Conservation (phyloP, 176 grass and related monocot species). For the Aegilops sharonensis region DNA sequence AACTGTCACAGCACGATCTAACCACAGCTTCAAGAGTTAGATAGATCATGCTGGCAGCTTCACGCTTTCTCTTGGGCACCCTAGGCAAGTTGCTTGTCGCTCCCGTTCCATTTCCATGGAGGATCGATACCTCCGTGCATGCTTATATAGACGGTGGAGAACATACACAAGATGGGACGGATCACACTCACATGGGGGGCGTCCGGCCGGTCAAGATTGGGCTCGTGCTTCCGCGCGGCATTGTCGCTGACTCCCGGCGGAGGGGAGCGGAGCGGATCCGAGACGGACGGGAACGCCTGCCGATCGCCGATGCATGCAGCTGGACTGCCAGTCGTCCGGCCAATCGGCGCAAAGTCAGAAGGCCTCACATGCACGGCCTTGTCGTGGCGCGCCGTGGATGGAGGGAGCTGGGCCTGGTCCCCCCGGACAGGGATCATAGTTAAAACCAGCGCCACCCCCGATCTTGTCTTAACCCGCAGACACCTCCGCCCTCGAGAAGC, state of each 20-base stretch:
- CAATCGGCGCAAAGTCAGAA: constrained; percentile 42
- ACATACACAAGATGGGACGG: no score
- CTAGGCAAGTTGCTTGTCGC: no score
- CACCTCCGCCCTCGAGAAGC: constrained; percentile 38
- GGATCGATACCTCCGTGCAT: neutral
- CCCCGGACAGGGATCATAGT: neutral
- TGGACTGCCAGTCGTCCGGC: neutral
- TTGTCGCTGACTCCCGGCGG: constrained; percentile 40
- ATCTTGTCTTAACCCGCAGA: constrained; percentile 27
- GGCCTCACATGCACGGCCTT: constrained; percentile 8
- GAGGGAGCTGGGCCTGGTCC: constrained; percentile 4
- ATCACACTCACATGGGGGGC: neutral
- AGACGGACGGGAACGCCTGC: constrained; percentile 17
- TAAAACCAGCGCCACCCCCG: neutral
- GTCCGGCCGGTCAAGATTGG: neutral
- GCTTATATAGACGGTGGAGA: constrained; percentile 19
- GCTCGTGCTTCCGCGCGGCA: neutral
- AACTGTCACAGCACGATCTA: constrained; percentile 98
- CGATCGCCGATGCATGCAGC: neutral
- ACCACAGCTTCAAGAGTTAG: constrained; percentile 38
- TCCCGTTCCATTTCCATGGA: neutral
- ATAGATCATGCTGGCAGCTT: constrained; percentile 99
- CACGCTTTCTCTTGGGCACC: constrained; percentile 64
- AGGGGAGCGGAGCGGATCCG: constrained; percentile 16
- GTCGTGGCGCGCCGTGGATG: constrained; percentile 15